A percentile compares a stretch with the other conserved stretches of the same genome.
These are phyloP conservation scores for Leccinum barrowsii DNA, from an alignment of 768 basidiomycete species.

Conservation along the genomic window DNA sequence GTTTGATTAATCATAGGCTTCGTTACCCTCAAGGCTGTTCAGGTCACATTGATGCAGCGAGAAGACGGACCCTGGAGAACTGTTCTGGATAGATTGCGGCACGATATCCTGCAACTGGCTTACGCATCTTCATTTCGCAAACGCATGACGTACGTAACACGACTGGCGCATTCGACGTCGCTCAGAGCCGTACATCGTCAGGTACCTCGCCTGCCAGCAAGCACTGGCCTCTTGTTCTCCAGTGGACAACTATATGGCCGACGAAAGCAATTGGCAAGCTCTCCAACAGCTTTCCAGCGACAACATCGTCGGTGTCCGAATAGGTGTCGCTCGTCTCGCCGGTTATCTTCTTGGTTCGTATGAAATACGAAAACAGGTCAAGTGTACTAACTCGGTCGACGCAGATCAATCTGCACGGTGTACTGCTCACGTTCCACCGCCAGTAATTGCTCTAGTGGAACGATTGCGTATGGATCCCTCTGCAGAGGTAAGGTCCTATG, in stretches of 20 bases:
- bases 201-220: constrained; percentile 73
- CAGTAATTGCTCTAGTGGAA: constrained; percentile 39
- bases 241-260: constrained; percentile 36
- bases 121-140: constrained; percentile 49
- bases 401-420: constrained; percentile 15
- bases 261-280: constrained; percentile 45
- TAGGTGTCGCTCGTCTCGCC: constrained; percentile 76
- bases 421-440: constrained; percentile 28
- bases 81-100: constrained; percentile 36
- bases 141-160: constrained; percentile 64
- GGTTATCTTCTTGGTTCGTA: constrained; percentile 54
- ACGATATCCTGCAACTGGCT: constrained; percentile 43
- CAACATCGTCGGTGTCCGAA: constrained; percentile 76
- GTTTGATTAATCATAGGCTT: constrained; percentile 4
- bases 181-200: constrained; percentile 31
- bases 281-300: constrained; percentile 61
- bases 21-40: constrained; percentile 15
- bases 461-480: constrained; percentile 54
- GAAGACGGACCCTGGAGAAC: constrained; percentile 35
- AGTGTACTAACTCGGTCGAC: constrained; percentile 4
- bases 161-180: constrained; percentile 10
- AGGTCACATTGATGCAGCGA: constrained; percentile 50
- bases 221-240: constrained; percentile 43
- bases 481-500: constrained; percentile 60
- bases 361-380: background rate